These are phyloP conservation scores for Viridothelium virens DNA, from an alignment of 495 filamentous ascomycete genomes.

Conservation along the genomic window DNA sequence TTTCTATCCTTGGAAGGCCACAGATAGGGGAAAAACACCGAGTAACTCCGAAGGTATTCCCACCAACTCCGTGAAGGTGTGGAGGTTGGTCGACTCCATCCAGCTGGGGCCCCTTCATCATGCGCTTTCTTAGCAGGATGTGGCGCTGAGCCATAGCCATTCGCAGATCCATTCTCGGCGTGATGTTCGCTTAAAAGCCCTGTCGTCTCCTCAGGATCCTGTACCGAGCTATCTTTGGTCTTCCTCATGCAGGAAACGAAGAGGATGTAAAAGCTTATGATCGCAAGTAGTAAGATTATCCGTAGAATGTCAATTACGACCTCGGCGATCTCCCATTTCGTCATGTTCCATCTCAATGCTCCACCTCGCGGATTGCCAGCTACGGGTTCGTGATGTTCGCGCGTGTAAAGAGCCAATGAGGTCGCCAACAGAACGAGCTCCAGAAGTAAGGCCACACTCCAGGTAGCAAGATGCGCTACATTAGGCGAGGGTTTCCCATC, in stretches of 20 bases:
- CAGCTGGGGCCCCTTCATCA: constrained; percentile 36
- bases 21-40: constrained; percentile 85
- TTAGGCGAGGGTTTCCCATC: constrained; percentile 71
- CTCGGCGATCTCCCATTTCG: constrained; percentile 58
- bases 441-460: constrained; percentile 57
- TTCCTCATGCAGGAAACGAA: constrained; percentile 40
- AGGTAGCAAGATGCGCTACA: constrained; percentile 62
- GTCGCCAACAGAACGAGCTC: constrained; percentile 62
- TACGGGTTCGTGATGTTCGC: constrained; percentile 49
- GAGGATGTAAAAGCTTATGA: constrained; percentile 53
- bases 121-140: constrained; percentile 35
- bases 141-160: constrained; percentile 46
- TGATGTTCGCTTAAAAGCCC: constrained; percentile 38
- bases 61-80: constrained; percentile 68
- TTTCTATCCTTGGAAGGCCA: constrained; percentile 73
- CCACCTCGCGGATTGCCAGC: constrained; percentile 44
- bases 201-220: constrained; percentile 47
- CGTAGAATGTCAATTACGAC: constrained; percentile 53
- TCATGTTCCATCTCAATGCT: constrained; percentile 44
- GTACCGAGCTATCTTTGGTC: constrained; percentile 30
- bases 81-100: constrained; percentile 60
- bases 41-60: constrained; percentile 85
- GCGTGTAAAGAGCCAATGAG: constrained; percentile 54
- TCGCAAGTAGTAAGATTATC: constrained; percentile 48
- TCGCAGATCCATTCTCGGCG: constrained; percentile 39